Base-by-base conservation (phyloP, 2,329 filamentous ascomycete genomes). In the Fusarium chuoi region DNA sequence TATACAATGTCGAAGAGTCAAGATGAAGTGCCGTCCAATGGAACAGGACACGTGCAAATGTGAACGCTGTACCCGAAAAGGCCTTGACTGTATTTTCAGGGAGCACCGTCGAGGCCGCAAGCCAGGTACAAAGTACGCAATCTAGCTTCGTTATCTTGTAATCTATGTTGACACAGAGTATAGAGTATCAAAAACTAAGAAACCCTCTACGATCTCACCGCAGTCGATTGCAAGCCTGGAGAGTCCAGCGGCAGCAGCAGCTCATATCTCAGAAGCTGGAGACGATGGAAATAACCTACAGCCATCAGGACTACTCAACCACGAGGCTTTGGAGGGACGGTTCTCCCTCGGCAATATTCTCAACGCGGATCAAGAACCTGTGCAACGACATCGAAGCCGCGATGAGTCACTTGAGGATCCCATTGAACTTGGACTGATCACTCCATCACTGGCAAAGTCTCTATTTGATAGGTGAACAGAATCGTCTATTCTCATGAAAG, bases 401-500 rank as follows among this genome's bases (percentile, higher is more conserved):
- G 22, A 48, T 58, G 42, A 58, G 11, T 36, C 42, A 18, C 24
- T 36, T 11, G n/a, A 58, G 33, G 42, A 58, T 12, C 56, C 33
- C 1, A 49, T 58, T 18, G 41, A 49, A 5, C 42, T 58, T 30
- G 42, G 56, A 1, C 35, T 58, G 3, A 38, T 58, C 15, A 58
- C 33, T 20, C 41, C 42, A 18, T 49, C 56, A 2, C 30, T 58
- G 3, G 56, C 42, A 1, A 58, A 36, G 33, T 58, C 56, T n/a
- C 20, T 58, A 6, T 58, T 58, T 10, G 56, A 58, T 4, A 58
- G 41, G 55, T 58, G 1, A 28, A 1, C 9, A 10, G 1, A n/a
- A 13, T 14, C 11, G 3, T 10, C 4, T 2, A 15, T 11, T 7
- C 6, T 4, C 26, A 28, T 11, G 3, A 15, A 1, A 22, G 3